Evolutionary conservation across 257 asterid species (phyloP), one percentile per base, ranked within the genome.

Genomic region (Fraxinus pennsylvanica): DNA sequence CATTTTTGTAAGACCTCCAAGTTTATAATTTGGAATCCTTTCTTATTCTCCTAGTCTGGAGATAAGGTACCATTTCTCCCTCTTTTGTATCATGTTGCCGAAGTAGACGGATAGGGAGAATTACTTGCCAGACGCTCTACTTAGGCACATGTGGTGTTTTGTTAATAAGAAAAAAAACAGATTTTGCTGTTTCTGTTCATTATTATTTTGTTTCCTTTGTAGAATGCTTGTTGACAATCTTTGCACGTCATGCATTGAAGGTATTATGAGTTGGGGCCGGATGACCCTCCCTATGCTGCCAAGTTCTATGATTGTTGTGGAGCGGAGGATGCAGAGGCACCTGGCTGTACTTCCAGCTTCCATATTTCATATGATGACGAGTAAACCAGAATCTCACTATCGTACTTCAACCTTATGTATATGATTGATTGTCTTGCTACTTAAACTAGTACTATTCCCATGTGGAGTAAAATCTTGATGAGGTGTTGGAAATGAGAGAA

Each of bases 261-360:
- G 91, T 91, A 95, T 87, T 93, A 92, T 21, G 97, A 93, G 85
- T 78, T 95, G 88, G 90, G 94, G 73, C 92, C 93, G 0, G 83
- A 90, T 6, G 98, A 95, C 84, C 98, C 97, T 35, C 98, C 98
- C 5, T 93, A 95, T 74, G 97, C 98, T 70, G 99, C 98, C 88
- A 93, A 91, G 87, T 95, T 95, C 79, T 93, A 89, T 30, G 97
- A 95, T 72, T 95, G 98, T 74, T 92, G 98, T 74, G 98, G 97
- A 81, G 99, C 97, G 3, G 99, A 95, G 87, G 88, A 95, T 47
- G 80, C 81, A 6, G 82, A 79, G 5, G 96, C 97, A 78, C 86
- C 92, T 69, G 97, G 99, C 35, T 95, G 99, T 85, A 83, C 91
- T 22, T 84, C 92, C 73, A 84, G 88, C 78, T 83, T 72, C 77